A percentile compares a stretch with the other conserved stretches of the same genome.
These are phyloP conservation scores for Syzygium malaccense DNA, from an alignment of 441 rosid species.

Conservation along the genomic window DNA sequence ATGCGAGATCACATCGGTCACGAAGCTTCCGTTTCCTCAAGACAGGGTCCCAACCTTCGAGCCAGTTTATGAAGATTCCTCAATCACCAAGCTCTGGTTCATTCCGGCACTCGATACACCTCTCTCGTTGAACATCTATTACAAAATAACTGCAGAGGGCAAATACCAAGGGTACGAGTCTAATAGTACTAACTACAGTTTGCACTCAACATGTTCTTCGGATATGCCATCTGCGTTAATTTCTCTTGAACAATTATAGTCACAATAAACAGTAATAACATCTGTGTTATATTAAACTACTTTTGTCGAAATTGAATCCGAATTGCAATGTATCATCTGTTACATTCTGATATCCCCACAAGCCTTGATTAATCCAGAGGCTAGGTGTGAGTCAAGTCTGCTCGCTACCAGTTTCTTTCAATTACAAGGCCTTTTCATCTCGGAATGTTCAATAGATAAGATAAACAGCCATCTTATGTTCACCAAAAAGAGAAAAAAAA, in stretches of 20 bases:
- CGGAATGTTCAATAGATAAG: no score
- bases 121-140: slow-evolving; percentile 16
- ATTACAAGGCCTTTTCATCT: no score
- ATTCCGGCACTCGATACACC: background rate
- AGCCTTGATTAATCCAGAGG: no score
- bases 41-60: slow-evolving; percentile 43
- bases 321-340: background rate
- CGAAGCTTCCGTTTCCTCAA: slow-evolving; percentile 44
- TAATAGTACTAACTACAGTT: background rate
- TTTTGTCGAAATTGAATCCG: no score
- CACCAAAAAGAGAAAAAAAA: no score
- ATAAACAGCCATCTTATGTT: no score
- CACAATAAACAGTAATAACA: no score
- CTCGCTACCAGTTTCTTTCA: no score
- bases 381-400: no score
- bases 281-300: no score
- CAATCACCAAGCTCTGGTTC: slow-evolving; percentile 17
- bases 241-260: no score
- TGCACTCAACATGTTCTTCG: background rate
- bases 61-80: slow-evolving; percentile 25
- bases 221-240: no score
- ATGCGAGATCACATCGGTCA: slow-evolving; percentile 22
- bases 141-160: slow-evolving; percentile 54
- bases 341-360: background rate
- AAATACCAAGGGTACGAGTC: slow-evolving; percentile 53